A percentile compares a stretch with the other conserved stretches of the same genome.
phyloP scores from a whole-genome alignment of 1,284 basidiomycete species.

The Xanthoconium separans region DNA sequence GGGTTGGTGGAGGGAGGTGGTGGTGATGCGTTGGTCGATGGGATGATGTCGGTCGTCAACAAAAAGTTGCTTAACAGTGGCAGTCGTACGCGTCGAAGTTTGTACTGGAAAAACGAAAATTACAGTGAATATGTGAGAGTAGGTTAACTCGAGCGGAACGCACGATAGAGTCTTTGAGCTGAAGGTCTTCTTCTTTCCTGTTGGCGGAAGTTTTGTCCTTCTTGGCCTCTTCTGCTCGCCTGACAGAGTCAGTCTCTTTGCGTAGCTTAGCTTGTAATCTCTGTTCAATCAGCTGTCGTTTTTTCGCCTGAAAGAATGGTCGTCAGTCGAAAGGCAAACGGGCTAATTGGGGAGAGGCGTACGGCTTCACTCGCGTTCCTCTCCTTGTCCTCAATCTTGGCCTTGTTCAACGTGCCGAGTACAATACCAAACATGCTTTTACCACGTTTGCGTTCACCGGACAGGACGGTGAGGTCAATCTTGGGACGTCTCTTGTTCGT shows the following conservation, averaged over 20 bases:
- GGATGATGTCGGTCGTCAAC: constrained; percentile 68
- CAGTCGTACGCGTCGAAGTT: constrained; percentile 64
- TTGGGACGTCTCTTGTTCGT: constrained; percentile 62
- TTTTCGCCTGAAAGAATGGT: constrained; percentile 58
- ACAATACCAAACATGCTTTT: constrained; percentile 82
- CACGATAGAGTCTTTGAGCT: constrained; percentile 76
- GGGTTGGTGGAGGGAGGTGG: constrained; percentile 39
- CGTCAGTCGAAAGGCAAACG: constrained; percentile 4
- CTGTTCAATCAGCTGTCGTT: constrained; percentile 74
- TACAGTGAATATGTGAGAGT: neutral
- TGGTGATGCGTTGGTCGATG: constrained; percentile 32
- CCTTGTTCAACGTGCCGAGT: constrained; percentile 77
- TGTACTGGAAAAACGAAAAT: constrained; percentile 47
- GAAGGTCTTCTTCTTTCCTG: constrained; percentile 75
- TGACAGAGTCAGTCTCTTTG: constrained; percentile 79
- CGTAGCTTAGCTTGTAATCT: constrained; percentile 76
- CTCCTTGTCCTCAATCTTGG: constrained; percentile 78
- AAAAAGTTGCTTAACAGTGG: constrained; percentile 76
- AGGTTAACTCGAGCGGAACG: constrained; percentile 29
- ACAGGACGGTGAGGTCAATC: constrained; percentile 56
- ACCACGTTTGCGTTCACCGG: constrained; percentile 70
- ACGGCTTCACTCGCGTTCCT: constrained; percentile 77
- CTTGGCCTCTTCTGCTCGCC: constrained; percentile 78
- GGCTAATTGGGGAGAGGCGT: constrained; percentile 23
- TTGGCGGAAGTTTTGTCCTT: constrained; percentile 73